Conservation (phyloP, 176 grass and related monocot genomes). For the Rhynchospora breviuscula region DNA sequence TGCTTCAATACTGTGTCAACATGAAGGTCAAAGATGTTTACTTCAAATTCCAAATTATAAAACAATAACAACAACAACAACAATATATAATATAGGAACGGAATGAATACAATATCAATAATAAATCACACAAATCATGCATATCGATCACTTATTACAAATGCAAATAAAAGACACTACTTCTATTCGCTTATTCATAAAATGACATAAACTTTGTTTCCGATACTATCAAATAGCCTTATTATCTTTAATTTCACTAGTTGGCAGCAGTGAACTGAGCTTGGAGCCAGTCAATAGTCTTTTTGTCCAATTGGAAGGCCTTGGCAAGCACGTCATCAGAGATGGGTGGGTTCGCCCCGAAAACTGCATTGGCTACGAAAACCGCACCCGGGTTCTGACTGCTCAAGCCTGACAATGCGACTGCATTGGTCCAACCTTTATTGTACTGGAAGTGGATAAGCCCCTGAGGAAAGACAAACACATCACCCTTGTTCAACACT, state of each 20-base stretch:
- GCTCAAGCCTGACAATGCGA: conserved; percentile 18
- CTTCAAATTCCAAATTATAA: not conserved
- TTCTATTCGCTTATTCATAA: conserved; percentile 16
- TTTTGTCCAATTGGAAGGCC: conserved; percentile 27
- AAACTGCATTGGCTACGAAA: conserved; percentile 1
- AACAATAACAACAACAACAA: not conserved
- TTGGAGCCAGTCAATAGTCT: conserved; percentile 24
- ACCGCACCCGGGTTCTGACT: conserved; percentile 34
- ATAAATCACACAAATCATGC: not conserved
- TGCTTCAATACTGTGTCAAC: not conserved
- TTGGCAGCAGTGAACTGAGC: conserved; percentile 10
- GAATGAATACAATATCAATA: not conserved
- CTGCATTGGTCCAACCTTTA: not conserved
- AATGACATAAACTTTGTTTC: not conserved
- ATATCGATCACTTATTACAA: not conserved
- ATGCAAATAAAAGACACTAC: not conserved
- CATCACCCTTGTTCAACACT: conserved; percentile 36
- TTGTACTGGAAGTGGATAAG: conserved; percentile 38
- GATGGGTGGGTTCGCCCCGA: conserved; percentile 24
- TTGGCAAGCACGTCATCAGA: conserved; percentile 10
- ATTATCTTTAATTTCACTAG: not conserved
- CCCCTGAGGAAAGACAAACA: conserved; percentile 36
- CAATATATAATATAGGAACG: too few relatives aligned
- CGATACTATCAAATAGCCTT: not conserved
- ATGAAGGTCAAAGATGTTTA: not conserved